Base-by-base conservation (phyloP, 441 rosid species). In the Arabidopsis hybrid region DNA sequence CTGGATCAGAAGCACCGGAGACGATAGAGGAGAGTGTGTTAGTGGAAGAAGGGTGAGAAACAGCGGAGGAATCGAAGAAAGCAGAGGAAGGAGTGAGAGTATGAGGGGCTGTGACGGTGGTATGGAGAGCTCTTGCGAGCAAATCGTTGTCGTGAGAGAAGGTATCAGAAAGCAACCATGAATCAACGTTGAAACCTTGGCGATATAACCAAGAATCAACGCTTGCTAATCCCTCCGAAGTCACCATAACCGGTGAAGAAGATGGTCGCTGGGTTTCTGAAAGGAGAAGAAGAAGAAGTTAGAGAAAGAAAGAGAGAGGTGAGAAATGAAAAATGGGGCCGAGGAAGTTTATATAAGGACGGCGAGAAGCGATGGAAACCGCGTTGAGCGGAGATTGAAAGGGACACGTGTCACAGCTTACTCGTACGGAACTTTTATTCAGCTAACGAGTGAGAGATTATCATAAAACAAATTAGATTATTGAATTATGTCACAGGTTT, bases 81-180 rank as follows among this genome's bases (percentile, higher is more conserved):
- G 18, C 10, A 35, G 71, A 12, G 50, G 74, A 56, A 36, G 49
- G 76, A 26, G 71, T 18, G 6, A 67, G 77, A 36, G 50, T 56
- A 3, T 79, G 53, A 16, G 77, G 59, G 12, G 60, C 1, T 8
- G 78, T 66, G 60, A 59, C 72, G 14, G 78, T 66, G 45, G 71
- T 76, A 40, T 86, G 91, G 11, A 92, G 96, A 12, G 93, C 97
- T 75, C 66, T 84, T 1, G 96, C 85, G 14, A 92, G 75, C n/a
- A 84, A 62, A 40, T 89, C 85, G 35, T 76, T 69, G 58, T 92
- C 96, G 36, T 85, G 88, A 18, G 88, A 86, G 86, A 35, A 85
- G 47, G 52, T 79, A 71, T 57, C 86, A 83, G 53, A 85, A 60
- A 70, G 58, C 65, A 89, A 57, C 94, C 96, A 92, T 1, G 87